Percentiles rank a stretch among this genome's conserved stretches.
Conservation (phyloP, 257 asterid genomes). For the Euphrasia confusa region DNA sequence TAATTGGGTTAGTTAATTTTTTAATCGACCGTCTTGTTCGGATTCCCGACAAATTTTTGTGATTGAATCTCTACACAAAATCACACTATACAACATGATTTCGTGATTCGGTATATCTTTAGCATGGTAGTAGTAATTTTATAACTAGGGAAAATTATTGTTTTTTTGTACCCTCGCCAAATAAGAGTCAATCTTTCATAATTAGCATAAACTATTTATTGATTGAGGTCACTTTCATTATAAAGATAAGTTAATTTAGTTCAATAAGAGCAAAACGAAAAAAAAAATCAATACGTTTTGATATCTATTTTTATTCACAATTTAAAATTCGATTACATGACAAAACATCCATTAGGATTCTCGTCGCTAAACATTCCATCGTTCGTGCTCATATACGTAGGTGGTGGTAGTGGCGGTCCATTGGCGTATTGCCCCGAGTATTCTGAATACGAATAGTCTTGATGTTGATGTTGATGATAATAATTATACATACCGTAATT, state of each 20-base stretch:
- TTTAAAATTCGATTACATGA: constrained; percentile 28
- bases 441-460: constrained; percentile 17
- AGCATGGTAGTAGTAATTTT: too few species aligned
- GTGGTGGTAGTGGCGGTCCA: constrained; percentile 52
- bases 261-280: background rate
- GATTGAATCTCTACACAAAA: too few species aligned
- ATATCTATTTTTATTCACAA: background rate
- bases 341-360: constrained; percentile 69
- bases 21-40: too few species aligned
- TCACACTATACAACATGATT: too few species aligned
- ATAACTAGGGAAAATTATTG: too few species aligned
- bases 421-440: constrained; percentile 32
- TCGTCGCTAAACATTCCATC: constrained; percentile 74
- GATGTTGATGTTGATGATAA: constrained; percentile 13
- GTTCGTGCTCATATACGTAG: constrained; percentile 24
- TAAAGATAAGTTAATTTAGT: background rate
- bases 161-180: background rate
- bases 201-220: background rate
- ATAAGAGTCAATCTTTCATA: background rate
- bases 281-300: too few species aligned
- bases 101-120: too few species aligned
- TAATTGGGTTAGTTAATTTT: too few species aligned
- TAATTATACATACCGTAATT: constrained; percentile 36
- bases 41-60: too few species aligned
- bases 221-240: background rate